Base-by-base conservation (phyloP, 164 flowering plant genomes). In the Berberis thunbergii region DNA sequence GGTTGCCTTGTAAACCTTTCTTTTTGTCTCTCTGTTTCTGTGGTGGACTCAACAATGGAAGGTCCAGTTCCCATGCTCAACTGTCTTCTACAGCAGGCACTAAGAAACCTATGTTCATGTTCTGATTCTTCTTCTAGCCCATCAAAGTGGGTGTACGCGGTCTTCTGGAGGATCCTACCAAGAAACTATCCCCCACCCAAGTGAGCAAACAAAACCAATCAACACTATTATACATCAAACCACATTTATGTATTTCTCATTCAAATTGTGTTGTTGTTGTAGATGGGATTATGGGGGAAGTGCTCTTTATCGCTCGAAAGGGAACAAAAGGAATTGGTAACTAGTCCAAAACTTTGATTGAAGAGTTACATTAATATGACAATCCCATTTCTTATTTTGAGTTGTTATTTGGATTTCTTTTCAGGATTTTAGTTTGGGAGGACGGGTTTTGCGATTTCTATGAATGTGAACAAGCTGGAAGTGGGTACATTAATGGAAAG, bases 381-480 rank as follows among this genome's bases (percentile, higher is more conserved):
- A 12, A 40, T 9, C 64, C 59, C 67, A 63, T 62, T 41, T 66
- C 57, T 54, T 41, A 44, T 49, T 65, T 64, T 71, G 57, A 59
- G 59, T 55, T 53, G 9, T 60, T 46, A 52, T 40, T 57, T 39
- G 43, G 5, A 59, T 70, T 72, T 69, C 11, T 9, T 75, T 73
- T 3, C 74, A 89, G 93, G 96, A 89, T 84, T 75, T 84, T 89
- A 59, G 91, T 85, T 41, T 89, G 93, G 91, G 96, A 89, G 78
- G 96, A 89, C 67, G 93, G 93, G 60, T 85, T 68, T 57, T 86
- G 91, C 66, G 87, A 89, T 74, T 83, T 89, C 68, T 54, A 45
- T 6, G 87, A 85, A 73, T 84, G 96, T 61, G 85, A 82, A 54
- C 64, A 73, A 57, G 80, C 74, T 0, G 82, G 80, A 8, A 73